Conservation (phyloP, 805 yeast species). For the Cyberlindnera amylophila region DNA sequence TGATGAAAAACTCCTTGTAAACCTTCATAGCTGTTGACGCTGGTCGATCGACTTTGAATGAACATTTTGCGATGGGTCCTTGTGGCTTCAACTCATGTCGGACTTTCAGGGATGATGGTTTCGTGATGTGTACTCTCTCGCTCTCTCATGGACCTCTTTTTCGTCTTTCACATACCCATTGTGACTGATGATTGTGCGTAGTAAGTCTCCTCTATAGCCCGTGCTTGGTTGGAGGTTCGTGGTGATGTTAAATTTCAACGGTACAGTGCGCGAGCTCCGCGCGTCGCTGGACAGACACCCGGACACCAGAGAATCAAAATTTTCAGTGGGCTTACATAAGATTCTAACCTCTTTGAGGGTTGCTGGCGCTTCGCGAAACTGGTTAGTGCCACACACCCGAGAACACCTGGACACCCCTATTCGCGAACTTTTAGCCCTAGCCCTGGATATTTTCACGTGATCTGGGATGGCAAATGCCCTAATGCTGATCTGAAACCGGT, state of each 20-base stretch:
- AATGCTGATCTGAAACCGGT: neutral
- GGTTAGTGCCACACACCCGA: slow-evolving; percentile 2
- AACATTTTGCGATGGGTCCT: no score
- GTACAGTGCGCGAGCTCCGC: slow-evolving; percentile 8
- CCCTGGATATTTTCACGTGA: slow-evolving; percentile 3
- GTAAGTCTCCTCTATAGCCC: neutral
- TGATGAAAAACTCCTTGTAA: no score
- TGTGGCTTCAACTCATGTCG: no score
- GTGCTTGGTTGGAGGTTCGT: slow-evolving; percentile 2
- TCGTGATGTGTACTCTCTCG: neutral
- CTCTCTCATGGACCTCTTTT: neutral
- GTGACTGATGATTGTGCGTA: slow-evolving; percentile 27
- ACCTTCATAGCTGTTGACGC: no score
- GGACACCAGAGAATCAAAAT: slow-evolving; percentile 8
- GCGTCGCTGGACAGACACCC: slow-evolving; percentile 7
- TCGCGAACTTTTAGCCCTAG: neutral
- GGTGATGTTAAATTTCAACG: slow-evolving; percentile 22
- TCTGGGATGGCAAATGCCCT: slow-evolving; percentile 2
- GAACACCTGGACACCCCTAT: neutral
- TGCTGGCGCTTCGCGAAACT: neutral
- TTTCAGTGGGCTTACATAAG: slow-evolving; percentile 2
- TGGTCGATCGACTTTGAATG: no score
- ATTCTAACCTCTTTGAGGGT: neutral
- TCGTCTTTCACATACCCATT: slow-evolving; percentile 27
- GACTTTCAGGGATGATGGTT: no score